Percentiles rank a stretch among this genome's conserved stretches.
These are phyloP conservation scores for Fusarium sp. DNA, from an alignment of 2,329 filamentous ascomycete genomes.

Conservation along the genomic window DNA sequence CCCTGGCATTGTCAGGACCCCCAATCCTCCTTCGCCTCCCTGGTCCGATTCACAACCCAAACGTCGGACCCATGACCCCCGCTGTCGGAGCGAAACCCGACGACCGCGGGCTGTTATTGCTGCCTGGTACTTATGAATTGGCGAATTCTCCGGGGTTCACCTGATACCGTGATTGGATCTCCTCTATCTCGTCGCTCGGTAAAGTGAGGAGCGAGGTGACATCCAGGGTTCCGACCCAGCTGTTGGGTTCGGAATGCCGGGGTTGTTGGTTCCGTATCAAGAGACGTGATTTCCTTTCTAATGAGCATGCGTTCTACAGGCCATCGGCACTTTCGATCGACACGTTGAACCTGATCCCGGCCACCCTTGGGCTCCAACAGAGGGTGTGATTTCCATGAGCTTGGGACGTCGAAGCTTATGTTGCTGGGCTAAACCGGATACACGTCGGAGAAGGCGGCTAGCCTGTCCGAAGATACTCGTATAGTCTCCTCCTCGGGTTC, in stretches of 20 bases:
- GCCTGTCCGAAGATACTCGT: neutral
- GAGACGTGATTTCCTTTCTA: slow-evolving; percentile 13
- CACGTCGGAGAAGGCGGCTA: slow-evolving; percentile 10
- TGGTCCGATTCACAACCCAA: slow-evolving; percentile 32
- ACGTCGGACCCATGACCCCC: slow-evolving; percentile 31
- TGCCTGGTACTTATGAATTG: slow-evolving; percentile 31
- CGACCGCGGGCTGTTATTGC: slow-evolving; percentile 19
- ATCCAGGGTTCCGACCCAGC: slow-evolving; percentile 7
- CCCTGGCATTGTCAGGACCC: slow-evolving; percentile 14
- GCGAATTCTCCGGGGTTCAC: slow-evolving; percentile 26
- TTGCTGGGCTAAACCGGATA: neutral
- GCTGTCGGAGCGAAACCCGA: slow-evolving; percentile 29
- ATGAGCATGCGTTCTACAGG: neutral
- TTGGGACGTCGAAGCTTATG: slow-evolving; percentile 19
- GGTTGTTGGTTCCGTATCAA: slow-evolving; percentile 5
- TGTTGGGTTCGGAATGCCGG: slow-evolving; percentile 9
- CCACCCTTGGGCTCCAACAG: slow-evolving; percentile 20
- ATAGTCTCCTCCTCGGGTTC: neutral
- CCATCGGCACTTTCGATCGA: slow-evolving; percentile 20
- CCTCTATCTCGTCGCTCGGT: slow-evolving; percentile 23
- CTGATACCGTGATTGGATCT: slow-evolving; percentile 35
- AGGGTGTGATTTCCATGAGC: slow-evolving; percentile 14
- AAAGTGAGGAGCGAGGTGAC: slow-evolving; percentile 13
- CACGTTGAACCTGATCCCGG: slow-evolving; percentile 19
- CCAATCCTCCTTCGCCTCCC: slow-evolving; percentile 26